phyloP scores from a whole-genome alignment of 2,329 filamentous ascomycete species.

The Sporothrix pallida region DNA sequence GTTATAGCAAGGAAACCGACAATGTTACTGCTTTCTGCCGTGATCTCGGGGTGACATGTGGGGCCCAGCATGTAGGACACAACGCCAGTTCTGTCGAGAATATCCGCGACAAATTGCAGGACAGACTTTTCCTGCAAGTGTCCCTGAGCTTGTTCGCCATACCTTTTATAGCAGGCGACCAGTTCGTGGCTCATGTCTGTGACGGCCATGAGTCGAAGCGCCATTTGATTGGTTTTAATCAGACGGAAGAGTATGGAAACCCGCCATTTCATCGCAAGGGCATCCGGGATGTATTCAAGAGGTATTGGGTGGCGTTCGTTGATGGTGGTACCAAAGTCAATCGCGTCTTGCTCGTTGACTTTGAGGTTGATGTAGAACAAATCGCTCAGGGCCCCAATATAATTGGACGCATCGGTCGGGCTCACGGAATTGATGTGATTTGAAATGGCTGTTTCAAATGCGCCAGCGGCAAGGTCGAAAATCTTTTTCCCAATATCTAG shows the following conservation, averaged over 20 bases:
- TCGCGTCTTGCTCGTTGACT: constrained; percentile 47
- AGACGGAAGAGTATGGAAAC: constrained; percentile 72
- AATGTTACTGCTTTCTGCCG: constrained; percentile 79
- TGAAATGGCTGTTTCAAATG: constrained; percentile 57
- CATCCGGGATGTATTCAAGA: constrained; percentile 50
- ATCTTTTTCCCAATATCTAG: constrained; percentile 45
- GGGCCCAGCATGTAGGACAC: constrained; percentile 88
- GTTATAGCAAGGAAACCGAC: constrained; percentile 86
- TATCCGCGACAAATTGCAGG: constrained; percentile 70
- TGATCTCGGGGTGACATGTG: constrained; percentile 90
- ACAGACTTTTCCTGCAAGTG: constrained; percentile 51
- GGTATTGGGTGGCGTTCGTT: constrained; percentile 48
- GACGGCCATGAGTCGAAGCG: constrained; percentile 80
- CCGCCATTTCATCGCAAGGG: constrained; percentile 69
- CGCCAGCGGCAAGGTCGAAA: constrained; percentile 52
- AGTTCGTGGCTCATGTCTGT: constrained; percentile 74
- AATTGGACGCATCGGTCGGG: constrained; percentile 50
- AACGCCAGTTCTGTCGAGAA: constrained; percentile 72
- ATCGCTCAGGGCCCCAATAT: constrained; percentile 52
- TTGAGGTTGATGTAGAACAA: constrained; percentile 53
- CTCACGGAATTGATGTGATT: constrained; percentile 61
- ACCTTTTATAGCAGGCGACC: constrained; percentile 67
- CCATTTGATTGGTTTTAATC: constrained; percentile 86
- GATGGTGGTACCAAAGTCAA: constrained; percentile 45
- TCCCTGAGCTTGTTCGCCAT: constrained; percentile 54